Conservation (phyloP, 2,329 filamentous ascomycete genomes). For the Calonectria henricotiae region DNA sequence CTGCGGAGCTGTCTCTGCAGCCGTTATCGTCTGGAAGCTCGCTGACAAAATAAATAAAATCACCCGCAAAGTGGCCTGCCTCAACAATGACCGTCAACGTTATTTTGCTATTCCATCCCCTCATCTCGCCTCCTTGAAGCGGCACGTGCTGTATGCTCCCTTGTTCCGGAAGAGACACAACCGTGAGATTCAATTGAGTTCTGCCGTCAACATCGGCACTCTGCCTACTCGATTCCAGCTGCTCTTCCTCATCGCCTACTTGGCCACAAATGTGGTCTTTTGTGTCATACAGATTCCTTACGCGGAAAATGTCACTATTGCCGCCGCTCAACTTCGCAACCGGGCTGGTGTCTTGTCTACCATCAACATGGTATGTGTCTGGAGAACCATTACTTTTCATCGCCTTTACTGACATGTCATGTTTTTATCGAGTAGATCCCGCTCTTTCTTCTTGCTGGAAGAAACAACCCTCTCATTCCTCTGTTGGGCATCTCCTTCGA, state of each 20-base stretch:
- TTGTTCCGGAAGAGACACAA: conserved; percentile 76
- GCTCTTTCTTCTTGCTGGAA: conserved; percentile 80
- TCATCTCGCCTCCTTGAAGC: conserved; percentile 75
- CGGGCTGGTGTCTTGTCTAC: conserved; percentile 80
- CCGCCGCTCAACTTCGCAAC: conserved; percentile 73
- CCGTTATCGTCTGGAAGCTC: conserved; percentile 79
- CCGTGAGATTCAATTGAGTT: conserved; percentile 74
- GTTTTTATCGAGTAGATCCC: conserved; percentile 64
- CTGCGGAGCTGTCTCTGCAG: conserved; percentile 75
- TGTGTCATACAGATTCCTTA: conserved; percentile 79
- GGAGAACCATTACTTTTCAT: not conserved
- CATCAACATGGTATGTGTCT: conserved; percentile 79
- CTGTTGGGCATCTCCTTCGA: conserved; percentile 84
- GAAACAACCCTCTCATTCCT: conserved; percentile 85
- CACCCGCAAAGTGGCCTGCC: conserved; percentile 80
- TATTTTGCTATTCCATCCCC: conserved; percentile 79
- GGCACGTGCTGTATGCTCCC: conserved; percentile 81
- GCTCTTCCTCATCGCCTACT: conserved; percentile 70
- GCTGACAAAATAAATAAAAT: conserved; percentile 75
- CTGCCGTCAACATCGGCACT: conserved; percentile 72
- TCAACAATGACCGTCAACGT: conserved; percentile 84
- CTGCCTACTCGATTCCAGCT: conserved; percentile 75
- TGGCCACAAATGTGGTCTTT: conserved; percentile 75
- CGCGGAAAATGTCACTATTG: conserved; percentile 62
- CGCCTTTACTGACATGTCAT: conserved; percentile 26